Evolutionary conservation across 768 basidiomycete species (phyloP).

Genomic region (Chalciporus piperatus): DNA sequence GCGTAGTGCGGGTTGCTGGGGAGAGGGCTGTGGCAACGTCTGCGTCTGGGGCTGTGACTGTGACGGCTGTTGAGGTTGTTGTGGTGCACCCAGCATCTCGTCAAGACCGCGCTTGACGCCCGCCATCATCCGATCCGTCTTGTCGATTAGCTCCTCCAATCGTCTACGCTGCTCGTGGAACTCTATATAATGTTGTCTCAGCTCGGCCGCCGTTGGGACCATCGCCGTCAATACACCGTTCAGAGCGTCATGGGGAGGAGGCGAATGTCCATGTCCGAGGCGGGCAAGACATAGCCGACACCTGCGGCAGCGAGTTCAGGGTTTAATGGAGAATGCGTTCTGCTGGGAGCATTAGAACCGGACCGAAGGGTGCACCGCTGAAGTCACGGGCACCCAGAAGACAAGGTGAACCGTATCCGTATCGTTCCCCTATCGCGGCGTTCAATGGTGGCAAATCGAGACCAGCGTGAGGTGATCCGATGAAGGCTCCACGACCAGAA

Average conservation of each 20-base stretch:
- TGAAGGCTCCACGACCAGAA: conserved; percentile 35
- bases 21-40: conserved; percentile 21
- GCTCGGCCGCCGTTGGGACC: conserved; percentile 52
- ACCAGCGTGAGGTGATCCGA: conserved; percentile 40
- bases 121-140: conserved; percentile 70
- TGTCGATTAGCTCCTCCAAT: conserved; percentile 72
- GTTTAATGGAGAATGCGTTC: conserved; percentile 69
- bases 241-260: conserved; percentile 33
- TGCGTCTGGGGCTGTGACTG: conserved; percentile 25
- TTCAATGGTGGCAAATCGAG: conserved; percentile 65
- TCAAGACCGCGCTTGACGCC: conserved; percentile 73
- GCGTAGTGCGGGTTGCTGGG: conserved; percentile 24
- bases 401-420: conserved; percentile 36
- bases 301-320: conserved; percentile 40
- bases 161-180: conserved; percentile 59
- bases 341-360: conserved; percentile 63
- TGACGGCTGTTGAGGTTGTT: conserved; percentile 20
- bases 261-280: conserved; percentile 38
- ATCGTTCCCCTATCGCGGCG: conserved; percentile 38
- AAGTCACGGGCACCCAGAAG: conserved; percentile 33
- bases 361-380: conserved; percentile 47
- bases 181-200: conserved; percentile 70
- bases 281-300: conserved; percentile 41
- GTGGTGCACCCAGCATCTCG: conserved; percentile 54
- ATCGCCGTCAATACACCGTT: conserved; percentile 24